Evolutionary conservation across 2,329 filamentous ascomycete genomes (phyloP).

Genomic region (Ophioceras dolichostomum): DNA sequence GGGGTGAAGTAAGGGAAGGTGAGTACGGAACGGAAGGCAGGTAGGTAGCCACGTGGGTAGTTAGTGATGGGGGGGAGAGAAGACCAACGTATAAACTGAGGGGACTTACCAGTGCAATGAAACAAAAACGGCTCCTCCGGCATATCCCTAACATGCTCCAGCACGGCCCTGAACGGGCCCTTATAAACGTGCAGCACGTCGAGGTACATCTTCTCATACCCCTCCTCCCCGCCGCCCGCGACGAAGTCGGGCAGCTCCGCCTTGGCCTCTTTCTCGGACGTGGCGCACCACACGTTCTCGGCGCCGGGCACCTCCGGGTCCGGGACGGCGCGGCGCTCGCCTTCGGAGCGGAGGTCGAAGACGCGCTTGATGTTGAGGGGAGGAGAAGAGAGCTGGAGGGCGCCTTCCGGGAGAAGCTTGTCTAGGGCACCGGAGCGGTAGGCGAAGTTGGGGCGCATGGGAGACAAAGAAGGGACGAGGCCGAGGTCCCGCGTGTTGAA

Average conservation of each 20-base stretch:
- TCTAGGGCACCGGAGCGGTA: conserved; percentile 35
- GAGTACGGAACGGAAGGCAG: neutral
- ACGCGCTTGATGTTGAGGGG: conserved; percentile 27
- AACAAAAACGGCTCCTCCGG: conserved; percentile 33
- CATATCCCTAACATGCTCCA: conserved; percentile 34
- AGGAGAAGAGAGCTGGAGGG: conserved; percentile 16
- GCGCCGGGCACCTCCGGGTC: conserved; percentile 31
- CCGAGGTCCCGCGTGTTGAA: conserved; percentile 42
- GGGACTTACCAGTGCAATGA: conserved; percentile 40
- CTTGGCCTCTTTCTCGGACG: conserved; percentile 20
- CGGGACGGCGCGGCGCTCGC: conserved; percentile 27
- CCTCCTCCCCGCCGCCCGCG: conserved; percentile 28
- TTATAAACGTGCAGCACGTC: conserved; percentile 29
- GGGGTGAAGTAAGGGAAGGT: neutral
- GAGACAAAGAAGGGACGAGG: conserved; percentile 18
- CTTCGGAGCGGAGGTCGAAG: conserved; percentile 36
- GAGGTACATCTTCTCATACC: conserved; percentile 33
- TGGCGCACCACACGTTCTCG: conserved; percentile 30
- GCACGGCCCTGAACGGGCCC: conserved; percentile 27
- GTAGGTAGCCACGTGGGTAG: too few relatives aligned
- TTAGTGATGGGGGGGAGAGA: conserved; percentile 1
- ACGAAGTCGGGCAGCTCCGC: conserved; percentile 28
- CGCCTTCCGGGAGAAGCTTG: conserved; percentile 20
- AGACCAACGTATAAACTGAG: too few relatives aligned
- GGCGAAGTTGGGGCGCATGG: conserved; percentile 25